Evolutionary conservation across 768 basidiomycete genomes (phyloP).

Genomic region (Termitomyces sp.): DNA sequence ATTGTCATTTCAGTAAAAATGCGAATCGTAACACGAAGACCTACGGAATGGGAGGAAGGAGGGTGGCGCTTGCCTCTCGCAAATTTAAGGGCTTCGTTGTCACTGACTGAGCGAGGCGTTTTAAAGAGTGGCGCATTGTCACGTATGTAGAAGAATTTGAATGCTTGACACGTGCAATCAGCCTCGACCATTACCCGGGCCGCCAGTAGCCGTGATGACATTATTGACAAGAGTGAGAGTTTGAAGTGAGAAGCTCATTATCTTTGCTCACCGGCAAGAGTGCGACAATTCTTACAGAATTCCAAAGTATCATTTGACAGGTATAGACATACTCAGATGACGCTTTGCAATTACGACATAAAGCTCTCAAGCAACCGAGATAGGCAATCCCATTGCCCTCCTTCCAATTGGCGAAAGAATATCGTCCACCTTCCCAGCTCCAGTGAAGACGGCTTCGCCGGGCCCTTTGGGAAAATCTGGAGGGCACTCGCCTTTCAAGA

Average conservation of each 20-base stretch:
- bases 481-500: constrained; percentile 54
- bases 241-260: too few species aligned
- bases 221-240: too few species aligned
- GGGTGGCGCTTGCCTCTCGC: constrained; percentile 53
- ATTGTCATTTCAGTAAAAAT: not conserved
- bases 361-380: not conserved
- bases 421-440: constrained; percentile 29
- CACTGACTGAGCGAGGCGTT: constrained; percentile 50
- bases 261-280: not conserved
- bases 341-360: not conserved
- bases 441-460: constrained; percentile 29
- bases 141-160: not conserved
- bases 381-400: constrained; percentile 35
- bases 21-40: constrained; percentile 18
- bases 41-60: constrained; percentile 83
- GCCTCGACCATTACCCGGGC: not conserved
- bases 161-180: not conserved
- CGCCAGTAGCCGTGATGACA: not conserved
- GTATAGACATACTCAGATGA: not conserved
- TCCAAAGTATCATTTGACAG: too few species aligned
- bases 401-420: constrained; percentile 28
- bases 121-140: constrained; percentile 35
- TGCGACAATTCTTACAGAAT: not conserved
- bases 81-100: constrained; percentile 54
- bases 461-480: constrained; percentile 62